phyloP scores from a whole-genome alignment of 208 protist genomes.

The Leishmania aethiopica region DNA sequence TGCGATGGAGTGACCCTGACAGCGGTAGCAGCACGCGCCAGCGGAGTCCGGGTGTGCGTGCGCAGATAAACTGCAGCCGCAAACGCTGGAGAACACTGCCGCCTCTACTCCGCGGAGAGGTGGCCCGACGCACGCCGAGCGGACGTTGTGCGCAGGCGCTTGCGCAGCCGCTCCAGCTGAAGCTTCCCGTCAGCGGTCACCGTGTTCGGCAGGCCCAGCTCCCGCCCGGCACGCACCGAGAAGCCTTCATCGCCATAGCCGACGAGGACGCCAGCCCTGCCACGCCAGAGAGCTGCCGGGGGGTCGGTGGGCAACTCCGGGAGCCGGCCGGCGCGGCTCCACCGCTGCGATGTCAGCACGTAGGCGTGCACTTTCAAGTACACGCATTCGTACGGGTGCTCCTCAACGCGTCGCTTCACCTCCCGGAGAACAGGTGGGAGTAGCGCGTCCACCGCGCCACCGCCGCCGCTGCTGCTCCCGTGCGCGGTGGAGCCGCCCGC shows the following conservation, averaged over 20 bases:
- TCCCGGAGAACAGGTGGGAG: constrained; percentile 27
- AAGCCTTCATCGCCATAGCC: constrained; percentile 84
- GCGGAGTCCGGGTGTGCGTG: neutral
- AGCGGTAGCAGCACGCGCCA: neutral
- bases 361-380: constrained; percentile 43
- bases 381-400: constrained; percentile 47
- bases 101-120: neutral
- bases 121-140: constrained; percentile 19
- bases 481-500: neutral
- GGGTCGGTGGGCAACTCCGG: constrained; percentile 77
- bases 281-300: constrained; percentile 31
- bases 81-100: constrained; percentile 1
- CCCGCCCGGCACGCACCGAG: constrained; percentile 58
- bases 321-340: constrained; percentile 75
- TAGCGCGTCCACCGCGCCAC: constrained; percentile 13
- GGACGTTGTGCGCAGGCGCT: constrained; percentile 47
- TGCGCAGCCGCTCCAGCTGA: constrained; percentile 67
- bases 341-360: constrained; percentile 60
- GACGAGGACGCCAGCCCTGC: constrained; percentile 29
- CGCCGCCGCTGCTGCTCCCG: constrained; percentile 2
- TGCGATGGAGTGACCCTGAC: neutral
- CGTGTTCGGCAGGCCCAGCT: constrained; percentile 79
- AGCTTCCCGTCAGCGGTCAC: constrained; percentile 50
- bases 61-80: neutral
- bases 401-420: constrained; percentile 58